Base-by-base conservation (phyloP, 1,284 basidiomycete genomes). In the Ceraceosorus bombacis region DNA sequence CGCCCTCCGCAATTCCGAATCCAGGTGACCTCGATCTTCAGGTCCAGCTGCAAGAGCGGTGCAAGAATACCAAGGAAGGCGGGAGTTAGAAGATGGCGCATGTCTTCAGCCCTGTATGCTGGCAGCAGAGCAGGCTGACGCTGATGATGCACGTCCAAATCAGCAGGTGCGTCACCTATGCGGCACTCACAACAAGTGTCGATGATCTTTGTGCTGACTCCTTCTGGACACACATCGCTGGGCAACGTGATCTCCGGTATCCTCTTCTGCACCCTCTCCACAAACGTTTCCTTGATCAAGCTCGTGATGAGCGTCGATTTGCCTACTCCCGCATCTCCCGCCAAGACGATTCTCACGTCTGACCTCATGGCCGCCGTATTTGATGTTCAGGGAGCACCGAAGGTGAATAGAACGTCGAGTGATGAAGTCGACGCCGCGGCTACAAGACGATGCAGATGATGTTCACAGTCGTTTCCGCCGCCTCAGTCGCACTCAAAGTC, bases 1-100 rank as follows among this genome's bases (percentile, higher is more conserved):
- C 15, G 93, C 93, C 74, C 95, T 89, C 56, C 92, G 86, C 61
- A 96, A 88, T 81, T 97, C 93, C 38, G 88, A 87, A 73, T 97
- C 90, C 51, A 98, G 85, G 77, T 95, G 91, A 53, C 84, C 81
- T 57, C 88, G 85, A 78, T 92, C 88, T 68, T 89, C 85, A 41
- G 86, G 84, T 27, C 85, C 90, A 79, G 95, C 91, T 12, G 91
- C 92, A 15, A 95, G 87, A 74, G 93, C 83, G 27, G 27, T 27
- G 27, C 27, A 27, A 27, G 27, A 2, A 27, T 27, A 27, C 27
- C 2, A 27, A 27, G 3, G 27, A 27, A 27, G 27, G 27, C 2
- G 1, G 1, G 2, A 27, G 27, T 27, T 27, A 27, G 27, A 27
- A 27, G 27, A 27, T 27, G 27, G 27, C 27, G 27, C 27, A 27